These are phyloP conservation scores for Endocalyx cinctus DNA, from an alignment of 2,329 filamentous ascomycete species.

Conservation along the genomic window DNA sequence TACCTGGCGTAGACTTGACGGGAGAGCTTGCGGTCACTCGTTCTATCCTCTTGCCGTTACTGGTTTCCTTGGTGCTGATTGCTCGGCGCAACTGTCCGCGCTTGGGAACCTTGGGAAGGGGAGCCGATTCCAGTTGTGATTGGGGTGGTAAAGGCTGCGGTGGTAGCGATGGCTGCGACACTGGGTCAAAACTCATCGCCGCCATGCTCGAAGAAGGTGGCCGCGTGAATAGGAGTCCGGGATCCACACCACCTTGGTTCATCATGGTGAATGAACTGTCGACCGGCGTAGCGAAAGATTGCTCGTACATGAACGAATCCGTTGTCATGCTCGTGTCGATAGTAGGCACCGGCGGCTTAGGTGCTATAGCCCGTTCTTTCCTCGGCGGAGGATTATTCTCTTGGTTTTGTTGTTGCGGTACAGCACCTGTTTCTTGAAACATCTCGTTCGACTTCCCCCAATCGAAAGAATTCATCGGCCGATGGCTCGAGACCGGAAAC, in stretches of 20 bases:
- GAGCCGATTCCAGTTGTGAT: constrained; percentile 14
- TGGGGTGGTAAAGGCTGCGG: constrained; percentile 15
- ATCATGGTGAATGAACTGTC: constrained; percentile 50
- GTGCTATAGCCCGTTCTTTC: constrained; percentile 44
- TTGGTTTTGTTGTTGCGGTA: constrained; percentile 30
- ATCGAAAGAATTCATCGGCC: constrained; percentile 49
- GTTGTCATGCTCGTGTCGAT: constrained; percentile 35
- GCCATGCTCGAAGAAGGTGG: constrained; percentile 45
- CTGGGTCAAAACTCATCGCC: constrained; percentile 28
- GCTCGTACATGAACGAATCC: constrained; percentile 33
- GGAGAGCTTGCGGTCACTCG: constrained; percentile 44
- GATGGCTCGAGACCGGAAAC: constrained; percentile 40
- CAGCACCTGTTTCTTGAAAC: constrained; percentile 43
- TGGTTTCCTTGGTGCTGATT: constrained; percentile 39
- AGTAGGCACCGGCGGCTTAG: constrained; percentile 40
- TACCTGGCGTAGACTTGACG: constrained; percentile 41
- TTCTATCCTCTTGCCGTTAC: constrained; percentile 37
- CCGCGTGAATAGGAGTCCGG: constrained; percentile 53
- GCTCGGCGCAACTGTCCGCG: constrained; percentile 40
- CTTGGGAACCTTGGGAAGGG: constrained; percentile 22
- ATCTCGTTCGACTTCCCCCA: constrained; percentile 53
- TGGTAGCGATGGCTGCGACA: constrained; percentile 22
- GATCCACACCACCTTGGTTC: constrained; percentile 49
- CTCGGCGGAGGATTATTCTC: constrained; percentile 33
- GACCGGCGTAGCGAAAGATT: constrained; percentile 38